Conservation (phyloP, 768 basidiomycete genomes). For the Auricularia cornea region DNA sequence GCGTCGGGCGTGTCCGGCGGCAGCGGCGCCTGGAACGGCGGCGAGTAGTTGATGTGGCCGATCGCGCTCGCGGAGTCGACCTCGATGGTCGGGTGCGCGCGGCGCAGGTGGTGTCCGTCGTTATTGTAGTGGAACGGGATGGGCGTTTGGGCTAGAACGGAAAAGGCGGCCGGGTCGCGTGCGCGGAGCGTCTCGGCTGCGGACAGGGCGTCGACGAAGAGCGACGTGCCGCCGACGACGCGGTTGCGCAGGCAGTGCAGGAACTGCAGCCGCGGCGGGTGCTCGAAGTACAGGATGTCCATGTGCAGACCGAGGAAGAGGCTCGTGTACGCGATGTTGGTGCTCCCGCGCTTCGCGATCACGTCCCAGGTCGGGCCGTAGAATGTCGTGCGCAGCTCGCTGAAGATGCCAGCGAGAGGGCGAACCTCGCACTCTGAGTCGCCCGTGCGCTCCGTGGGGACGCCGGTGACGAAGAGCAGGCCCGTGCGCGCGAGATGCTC, state of each 20-base stretch:
- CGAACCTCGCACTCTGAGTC: slow-evolving; percentile 59
- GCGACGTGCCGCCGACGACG: slow-evolving; percentile 73
- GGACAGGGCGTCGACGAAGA: slow-evolving; percentile 76
- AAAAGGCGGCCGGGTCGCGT: slow-evolving; percentile 43
- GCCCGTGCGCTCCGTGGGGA: slow-evolving; percentile 54
- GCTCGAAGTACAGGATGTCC: slow-evolving; percentile 90
- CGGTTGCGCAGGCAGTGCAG: slow-evolving; percentile 85
- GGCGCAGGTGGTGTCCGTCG: slow-evolving; percentile 74
- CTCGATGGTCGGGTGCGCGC: slow-evolving; percentile 68
- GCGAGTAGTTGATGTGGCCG: slow-evolving; percentile 79
- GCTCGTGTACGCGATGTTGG: slow-evolving; percentile 93
- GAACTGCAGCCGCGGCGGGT: slow-evolving; percentile 87
- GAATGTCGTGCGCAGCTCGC: slow-evolving; percentile 76
- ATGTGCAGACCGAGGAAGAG: slow-evolving; percentile 82
- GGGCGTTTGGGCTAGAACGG: slow-evolving; percentile 47
- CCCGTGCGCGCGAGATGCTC: slow-evolving; percentile 66
- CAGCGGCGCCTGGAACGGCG: slow-evolving; percentile 88
- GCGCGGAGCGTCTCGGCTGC: slow-evolving; percentile 48
- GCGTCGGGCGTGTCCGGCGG: slow-evolving; percentile 40
- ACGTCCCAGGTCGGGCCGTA: slow-evolving; percentile 91
- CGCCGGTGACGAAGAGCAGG: slow-evolving; percentile 60
- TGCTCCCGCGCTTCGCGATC: slow-evolving; percentile 58
- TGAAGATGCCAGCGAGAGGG: slow-evolving; percentile 56
- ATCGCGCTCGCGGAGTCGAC: slow-evolving; percentile 38
- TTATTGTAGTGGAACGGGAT: slow-evolving; percentile 92